These are phyloP conservation scores for Gymnopilus junonius DNA, from an alignment of 768 basidiomycete genomes.

Conservation along the genomic window DNA sequence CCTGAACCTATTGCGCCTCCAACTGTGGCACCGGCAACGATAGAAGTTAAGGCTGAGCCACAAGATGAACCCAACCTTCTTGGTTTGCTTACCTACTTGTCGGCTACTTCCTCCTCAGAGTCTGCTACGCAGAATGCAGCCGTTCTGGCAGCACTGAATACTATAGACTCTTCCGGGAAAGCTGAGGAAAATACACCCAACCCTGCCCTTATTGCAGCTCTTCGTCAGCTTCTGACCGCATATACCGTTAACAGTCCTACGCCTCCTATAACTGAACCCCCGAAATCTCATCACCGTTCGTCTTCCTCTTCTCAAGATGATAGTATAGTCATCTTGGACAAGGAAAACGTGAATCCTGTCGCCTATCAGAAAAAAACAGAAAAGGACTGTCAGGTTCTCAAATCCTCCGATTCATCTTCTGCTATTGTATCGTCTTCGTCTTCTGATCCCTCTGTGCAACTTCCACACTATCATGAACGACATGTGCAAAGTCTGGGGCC, in stretches of 20 bases:
- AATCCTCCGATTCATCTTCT: slow-evolving; percentile 24
- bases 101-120: slow-evolving; percentile 24
- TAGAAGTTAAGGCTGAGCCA: slow-evolving; percentile 21
- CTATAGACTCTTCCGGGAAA: slow-evolving; percentile 12
- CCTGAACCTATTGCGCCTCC: background rate
- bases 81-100: slow-evolving; percentile 34
- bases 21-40: background rate
- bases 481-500: slow-evolving; percentile 29
- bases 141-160: slow-evolving; percentile 39
- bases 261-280: slow-evolving; percentile 9
- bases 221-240: slow-evolving; percentile 52
- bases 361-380: slow-evolving; percentile 46
- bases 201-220: slow-evolving; percentile 48
- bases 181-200: slow-evolving; percentile 26
- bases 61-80: slow-evolving; percentile 26
- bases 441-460: background rate
- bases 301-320: slow-evolving; percentile 46
- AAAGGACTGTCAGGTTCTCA: slow-evolving; percentile 31
- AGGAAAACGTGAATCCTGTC: slow-evolving; percentile 71
- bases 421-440: slow-evolving; percentile 9
- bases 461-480: slow-evolving; percentile 12
- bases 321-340: slow-evolving; percentile 66
- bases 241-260: slow-evolving; percentile 24
- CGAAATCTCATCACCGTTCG: slow-evolving; percentile 18
- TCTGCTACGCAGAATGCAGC: slow-evolving; percentile 32